A percentile compares a stretch with the other conserved stretches of the same genome.
These are phyloP conservation scores for Clohesyomyces aquaticus DNA, from an alignment of 495 filamentous ascomycete genomes.

Conservation along the genomic window DNA sequence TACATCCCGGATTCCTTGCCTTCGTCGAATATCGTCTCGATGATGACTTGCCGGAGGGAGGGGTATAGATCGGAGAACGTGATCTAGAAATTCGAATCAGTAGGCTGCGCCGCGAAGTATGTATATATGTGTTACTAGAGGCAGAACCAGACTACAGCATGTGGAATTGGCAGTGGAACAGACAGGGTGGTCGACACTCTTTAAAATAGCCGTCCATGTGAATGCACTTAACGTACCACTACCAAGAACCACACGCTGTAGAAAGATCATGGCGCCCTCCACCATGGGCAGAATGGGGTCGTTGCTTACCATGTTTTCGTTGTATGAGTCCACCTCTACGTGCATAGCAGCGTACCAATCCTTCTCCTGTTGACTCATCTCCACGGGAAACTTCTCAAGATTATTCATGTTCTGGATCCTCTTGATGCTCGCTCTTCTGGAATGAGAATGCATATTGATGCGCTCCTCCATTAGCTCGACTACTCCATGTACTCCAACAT, in stretches of 20 bases:
- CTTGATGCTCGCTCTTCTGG: neutral
- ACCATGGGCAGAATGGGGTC: neutral
- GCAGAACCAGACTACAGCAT: no score
- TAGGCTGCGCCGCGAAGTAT: neutral
- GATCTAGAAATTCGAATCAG: neutral
- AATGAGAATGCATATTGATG: neutral
- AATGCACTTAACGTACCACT: no score
- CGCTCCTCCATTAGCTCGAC: neutral
- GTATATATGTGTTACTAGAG: neutral
- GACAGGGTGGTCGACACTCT: no score
- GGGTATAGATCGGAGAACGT: constrained; percentile 1
- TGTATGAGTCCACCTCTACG: neutral
- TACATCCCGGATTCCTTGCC: neutral
- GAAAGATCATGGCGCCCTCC: neutral
- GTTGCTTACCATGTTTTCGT: neutral
- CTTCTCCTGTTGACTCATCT: neutral
- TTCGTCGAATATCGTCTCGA: constrained; percentile 8
- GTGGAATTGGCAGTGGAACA: no score
- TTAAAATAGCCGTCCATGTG: no score
- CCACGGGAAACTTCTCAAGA: neutral
- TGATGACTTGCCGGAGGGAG: constrained; percentile 11
- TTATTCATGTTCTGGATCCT: neutral
- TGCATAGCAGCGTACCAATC: neutral
- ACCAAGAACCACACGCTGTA: neutral
- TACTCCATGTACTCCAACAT: neutral